Percentiles rank a stretch among this genome's conserved stretches.
phyloP scores from a whole-genome alignment of 179 eudicot genomes.

The Monotropa hypopitys region DNA sequence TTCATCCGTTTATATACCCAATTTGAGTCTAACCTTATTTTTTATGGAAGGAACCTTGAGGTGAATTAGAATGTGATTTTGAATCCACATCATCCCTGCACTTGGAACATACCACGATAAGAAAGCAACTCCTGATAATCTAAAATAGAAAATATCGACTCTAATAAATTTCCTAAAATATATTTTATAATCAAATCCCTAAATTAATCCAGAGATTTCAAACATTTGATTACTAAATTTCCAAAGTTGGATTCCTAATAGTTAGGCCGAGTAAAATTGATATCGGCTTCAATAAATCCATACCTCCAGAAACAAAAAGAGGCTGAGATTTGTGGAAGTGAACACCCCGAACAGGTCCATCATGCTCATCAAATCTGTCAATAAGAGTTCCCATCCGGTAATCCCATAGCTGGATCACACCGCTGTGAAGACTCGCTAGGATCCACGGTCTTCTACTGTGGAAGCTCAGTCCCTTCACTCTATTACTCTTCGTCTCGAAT shows the following conservation, averaged over 20 bases:
- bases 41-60: neutral
- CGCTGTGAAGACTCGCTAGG: slow-evolving; percentile 75
- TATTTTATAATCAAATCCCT: neutral
- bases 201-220: neutral
- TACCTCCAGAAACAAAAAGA: slow-evolving; percentile 77
- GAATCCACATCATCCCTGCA: too few species aligned
- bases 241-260: neutral
- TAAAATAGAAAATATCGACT: too few species aligned
- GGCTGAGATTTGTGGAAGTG: slow-evolving; percentile 78
- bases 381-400: slow-evolving; percentile 82
- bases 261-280: neutral
- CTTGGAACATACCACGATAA: neutral
- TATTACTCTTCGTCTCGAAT: slow-evolving; percentile 77
- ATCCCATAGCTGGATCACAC: slow-evolving; percentile 90
- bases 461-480: slow-evolving; percentile 78
- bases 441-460: slow-evolving; percentile 81
- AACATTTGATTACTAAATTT: neutral
- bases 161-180: neutral
- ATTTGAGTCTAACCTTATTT: neutral
- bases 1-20: neutral
- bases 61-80: neutral
- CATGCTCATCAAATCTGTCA: slow-evolving; percentile 82
- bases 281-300: neutral
- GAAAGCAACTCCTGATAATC: neutral
- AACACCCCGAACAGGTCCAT: slow-evolving; percentile 88